phyloP scores from a whole-genome alignment of 371 early-diverging fungal genomes.

The Saksenaea oblongispora region DNA sequence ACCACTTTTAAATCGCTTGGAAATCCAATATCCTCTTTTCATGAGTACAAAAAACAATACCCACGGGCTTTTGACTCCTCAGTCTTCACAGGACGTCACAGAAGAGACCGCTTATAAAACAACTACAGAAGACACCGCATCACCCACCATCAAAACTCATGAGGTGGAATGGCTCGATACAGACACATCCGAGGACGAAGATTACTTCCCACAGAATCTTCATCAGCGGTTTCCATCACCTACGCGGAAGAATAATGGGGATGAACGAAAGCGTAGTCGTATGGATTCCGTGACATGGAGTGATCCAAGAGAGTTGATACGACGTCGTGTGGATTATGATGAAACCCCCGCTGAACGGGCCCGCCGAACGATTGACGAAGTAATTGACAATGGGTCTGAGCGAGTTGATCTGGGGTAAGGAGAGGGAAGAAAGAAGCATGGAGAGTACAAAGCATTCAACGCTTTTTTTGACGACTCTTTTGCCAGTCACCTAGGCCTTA shows the following conservation, averaged over 20 bases:
- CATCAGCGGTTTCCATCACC: slow-evolving; percentile 7
- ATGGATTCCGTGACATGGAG: background rate
- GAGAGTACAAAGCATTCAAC: background rate
- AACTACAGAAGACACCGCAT: background rate
- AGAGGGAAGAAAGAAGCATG: background rate
- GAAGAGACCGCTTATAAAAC: slow-evolving; percentile 1
- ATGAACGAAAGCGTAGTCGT: background rate
- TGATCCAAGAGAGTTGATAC: slow-evolving; percentile 23
- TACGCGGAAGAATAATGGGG: background rate
- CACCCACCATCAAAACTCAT: slow-evolving; percentile 4
- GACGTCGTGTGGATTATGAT: slow-evolving; percentile 34
- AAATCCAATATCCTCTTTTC: background rate
- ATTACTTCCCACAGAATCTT: slow-evolving; percentile 33
- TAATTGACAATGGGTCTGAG: slow-evolving; percentile 57
- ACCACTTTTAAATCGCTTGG: background rate
- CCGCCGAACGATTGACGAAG: slow-evolving; percentile 48
- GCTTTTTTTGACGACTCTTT: background rate
- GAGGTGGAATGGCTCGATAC: slow-evolving; percentile 44
- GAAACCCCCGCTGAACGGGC: slow-evolving; percentile 35
- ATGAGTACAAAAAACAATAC: background rate
- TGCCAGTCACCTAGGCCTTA: slow-evolving; percentile 45
- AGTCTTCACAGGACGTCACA: slow-evolving; percentile 6
- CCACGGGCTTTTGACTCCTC: background rate
- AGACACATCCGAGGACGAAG: slow-evolving; percentile 45
- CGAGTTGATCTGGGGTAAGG: slow-evolving; percentile 56